A percentile compares a stretch with the other conserved stretches of the same genome.
These are phyloP conservation scores for Ramaria rubella DNA, from an alignment of 768 basidiomycete genomes.

Conservation along the genomic window DNA sequence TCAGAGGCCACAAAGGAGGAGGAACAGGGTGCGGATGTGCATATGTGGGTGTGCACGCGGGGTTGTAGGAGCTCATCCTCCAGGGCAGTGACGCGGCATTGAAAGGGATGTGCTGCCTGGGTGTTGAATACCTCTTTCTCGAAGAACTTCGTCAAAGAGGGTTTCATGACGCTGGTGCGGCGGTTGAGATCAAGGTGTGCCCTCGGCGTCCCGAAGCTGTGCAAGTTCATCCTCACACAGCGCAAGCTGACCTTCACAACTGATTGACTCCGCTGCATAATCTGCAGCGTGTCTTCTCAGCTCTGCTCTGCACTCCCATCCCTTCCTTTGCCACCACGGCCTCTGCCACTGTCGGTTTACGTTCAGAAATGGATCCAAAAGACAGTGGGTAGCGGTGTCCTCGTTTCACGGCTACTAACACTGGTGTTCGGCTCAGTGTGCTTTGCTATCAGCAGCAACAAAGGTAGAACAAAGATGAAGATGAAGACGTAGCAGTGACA, in stretches of 20 bases:
- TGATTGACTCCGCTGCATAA: conserved; percentile 55
- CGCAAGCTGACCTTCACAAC: conserved; percentile 64
- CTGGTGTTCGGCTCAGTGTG: too few relatives aligned
- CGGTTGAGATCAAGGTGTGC: conserved; percentile 25
- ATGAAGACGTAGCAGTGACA: too few relatives aligned
- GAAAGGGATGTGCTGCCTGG: conserved; percentile 60
- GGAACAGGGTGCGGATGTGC: conserved; percentile 40
- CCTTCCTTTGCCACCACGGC: conserved; percentile 45
- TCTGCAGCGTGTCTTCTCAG: conserved; percentile 55
- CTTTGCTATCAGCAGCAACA: too few relatives aligned
- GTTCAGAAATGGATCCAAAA: too few relatives aligned
- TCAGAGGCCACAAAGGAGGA: conserved; percentile 34
- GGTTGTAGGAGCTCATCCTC: conserved; percentile 58
- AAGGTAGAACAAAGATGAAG: too few relatives aligned
- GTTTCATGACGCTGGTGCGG: conserved; percentile 34
- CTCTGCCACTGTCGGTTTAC: too few relatives aligned
- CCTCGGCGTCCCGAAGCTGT: conserved; percentile 42
- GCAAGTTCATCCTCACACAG: conserved; percentile 64
- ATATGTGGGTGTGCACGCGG: conserved; percentile 38
- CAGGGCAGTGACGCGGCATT: conserved; percentile 57
- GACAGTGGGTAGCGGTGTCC: too few relatives aligned
- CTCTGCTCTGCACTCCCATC: conserved; percentile 39
- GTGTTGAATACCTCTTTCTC: conserved; percentile 70
- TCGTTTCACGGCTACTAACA: too few relatives aligned
- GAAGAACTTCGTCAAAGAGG: conserved; percentile 72